Base-by-base conservation (phyloP, 768 basidiomycete species). In the Nidularia pulvinata region DNA sequence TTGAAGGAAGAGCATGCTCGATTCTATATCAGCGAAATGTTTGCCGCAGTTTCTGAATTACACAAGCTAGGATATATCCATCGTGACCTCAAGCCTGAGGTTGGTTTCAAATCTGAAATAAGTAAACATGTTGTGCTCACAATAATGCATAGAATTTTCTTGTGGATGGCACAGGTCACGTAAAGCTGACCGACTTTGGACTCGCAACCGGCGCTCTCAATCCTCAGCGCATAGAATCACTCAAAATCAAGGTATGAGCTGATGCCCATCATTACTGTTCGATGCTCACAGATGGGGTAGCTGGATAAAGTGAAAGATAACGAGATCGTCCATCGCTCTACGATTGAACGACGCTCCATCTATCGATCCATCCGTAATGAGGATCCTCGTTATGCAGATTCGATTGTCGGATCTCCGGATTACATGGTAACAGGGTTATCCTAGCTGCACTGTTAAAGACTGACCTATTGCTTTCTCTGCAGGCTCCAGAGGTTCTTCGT, bases 1-100 rank as follows among this genome's bases (percentile, higher is more conserved):
- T 80, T 99, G 54, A 96, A 98, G 67, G 95, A 98, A 66, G 94
- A 98, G 63, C 93, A 98, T 62, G 96, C 97, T 1, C 80, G 89
- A 52, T 98, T 95, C 68, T 99, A 99, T 70, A 96, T 98, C 63
- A 85, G 89, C 55, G 96, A 99, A 73, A 99, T 99, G 97, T 98
- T 98, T 65, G 88, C 86, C 19, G 88, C 86, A 4, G 95, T 98
- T 44, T 90, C 85, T 54, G 96, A 98, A 67, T 76, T 98, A 34
- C 97, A 99, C 72, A 95, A 95, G 67, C 83, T 99, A 3, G 97
- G 97, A 0, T 99, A 99, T 66, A 95, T 99, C 53, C 97, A 98
- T 74, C 92, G 96, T 54, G 96, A 98, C 73, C 76, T 98, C 10
- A 46, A 46, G 45, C 45, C 45, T 22, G 45, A 46, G 45, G 45